These are phyloP conservation scores for Neoboletus brunneissimus DNA, from an alignment of 768 basidiomycete species.

Conservation along the genomic window DNA sequence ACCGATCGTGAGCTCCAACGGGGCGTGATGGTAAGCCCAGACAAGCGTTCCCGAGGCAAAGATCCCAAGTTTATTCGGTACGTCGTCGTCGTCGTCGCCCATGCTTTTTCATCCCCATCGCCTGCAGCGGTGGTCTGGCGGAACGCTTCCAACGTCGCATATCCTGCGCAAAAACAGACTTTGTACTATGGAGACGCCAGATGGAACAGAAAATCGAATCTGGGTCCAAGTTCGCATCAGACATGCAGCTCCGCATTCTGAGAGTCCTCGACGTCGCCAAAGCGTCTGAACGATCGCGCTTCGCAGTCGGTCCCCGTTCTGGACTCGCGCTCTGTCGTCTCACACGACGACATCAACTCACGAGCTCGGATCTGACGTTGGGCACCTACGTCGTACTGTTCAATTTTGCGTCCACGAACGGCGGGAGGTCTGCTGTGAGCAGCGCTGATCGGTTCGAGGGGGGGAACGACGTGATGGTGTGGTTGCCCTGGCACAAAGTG, in stretches of 20 bases:
- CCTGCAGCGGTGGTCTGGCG: slow-evolving; percentile 54
- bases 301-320: slow-evolving; percentile 27
- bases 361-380: slow-evolving; percentile 16
- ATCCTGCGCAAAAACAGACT: slow-evolving; percentile 43
- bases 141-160: slow-evolving; percentile 45
- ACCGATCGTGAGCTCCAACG: slow-evolving; percentile 40
- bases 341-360: slow-evolving; percentile 17
- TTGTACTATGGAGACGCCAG: slow-evolving; percentile 53
- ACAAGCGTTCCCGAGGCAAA: slow-evolving; percentile 46
- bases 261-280: slow-evolving; percentile 39
- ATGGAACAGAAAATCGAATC: slow-evolving; percentile 37
- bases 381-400: slow-evolving; percentile 37
- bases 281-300: slow-evolving; percentile 28
- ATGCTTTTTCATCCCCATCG: not conserved
- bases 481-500: slow-evolving; percentile 52
- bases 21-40: slow-evolving; percentile 58
- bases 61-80: slow-evolving; percentile 49
- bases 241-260: slow-evolving; percentile 45
- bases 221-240: slow-evolving; percentile 31
- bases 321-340: slow-evolving; percentile 46
- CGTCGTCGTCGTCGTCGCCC: slow-evolving; percentile 12
- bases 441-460: slow-evolving; percentile 38
- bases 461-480: slow-evolving; percentile 43
- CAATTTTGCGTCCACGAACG: slow-evolving; percentile 32
- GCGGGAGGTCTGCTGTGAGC: slow-evolving; percentile 28